Evolutionary conservation across 148 eudicot genomes (phyloP), one percentile per base, ranked within the genome.

Genomic region (Diospyros lotus): DNA sequence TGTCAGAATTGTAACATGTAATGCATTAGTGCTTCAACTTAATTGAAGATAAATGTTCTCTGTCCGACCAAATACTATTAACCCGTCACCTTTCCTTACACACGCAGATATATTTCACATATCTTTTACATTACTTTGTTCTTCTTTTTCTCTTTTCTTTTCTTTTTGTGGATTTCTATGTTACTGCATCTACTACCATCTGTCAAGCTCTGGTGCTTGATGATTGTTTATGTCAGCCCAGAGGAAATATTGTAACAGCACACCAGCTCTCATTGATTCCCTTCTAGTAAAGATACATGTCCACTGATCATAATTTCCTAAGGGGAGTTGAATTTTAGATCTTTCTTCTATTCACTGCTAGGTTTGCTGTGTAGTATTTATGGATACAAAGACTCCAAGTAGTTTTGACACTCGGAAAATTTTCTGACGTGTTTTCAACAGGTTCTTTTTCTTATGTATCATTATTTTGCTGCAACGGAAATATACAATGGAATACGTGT

Each of bases 401-500:
- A 9, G 12, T 10, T 55, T 55, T 55, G 12, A 55, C 59, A 55
- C 12, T 55, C 0, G 2, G 59, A 55, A 55, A 55, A 9, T 6
- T 17, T 58, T 4, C 62, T 58, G 18, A 1, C n/a, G 62, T 17
- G 38, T 14, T 58, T 58, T 17, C 62, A 58, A 58, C 62, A 58
- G 62, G 62, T 58, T 38, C 62, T 58, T 10, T 58, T 58, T 58
- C 62, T n/a, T 17, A 58, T 58, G 18, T 58, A 14, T 58, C 18
- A 58, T 58, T n/a, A 58, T n/a, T 58, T 58, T 86, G 97, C 97
- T 78, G 98, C 97, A 58, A 75, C 89, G 76, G 98, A 94, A 84
- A 94, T 91, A 75, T 94, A 94, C 88, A 91, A 91, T 84, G 98
- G 93, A 63, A 91, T 94, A 76, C 97, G 97, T 79, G 84, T 94